Percentiles rank a stretch among this genome's conserved stretches.
phyloP scores from a whole-genome alignment of 805 yeast genomes.

The Tetrapisispora arboricola region DNA sequence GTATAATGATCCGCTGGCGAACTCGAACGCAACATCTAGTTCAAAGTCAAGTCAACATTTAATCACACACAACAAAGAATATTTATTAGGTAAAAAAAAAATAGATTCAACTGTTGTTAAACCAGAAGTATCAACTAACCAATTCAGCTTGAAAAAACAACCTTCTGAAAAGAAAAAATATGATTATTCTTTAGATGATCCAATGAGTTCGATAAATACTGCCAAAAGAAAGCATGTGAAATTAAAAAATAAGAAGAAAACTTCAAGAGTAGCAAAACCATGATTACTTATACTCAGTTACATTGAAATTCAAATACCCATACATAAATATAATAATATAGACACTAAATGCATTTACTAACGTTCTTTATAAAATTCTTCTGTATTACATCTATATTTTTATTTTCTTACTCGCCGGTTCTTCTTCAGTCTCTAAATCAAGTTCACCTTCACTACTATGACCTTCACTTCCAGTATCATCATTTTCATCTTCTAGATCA shows the following conservation, averaged over 20 bases:
- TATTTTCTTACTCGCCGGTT: conserved; percentile 2
- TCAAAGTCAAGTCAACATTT: too few species aligned
- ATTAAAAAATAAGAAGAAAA: neutral
- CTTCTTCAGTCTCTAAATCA: conserved; percentile 5
- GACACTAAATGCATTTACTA: conserved; percentile 1
- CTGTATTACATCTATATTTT: neutral
- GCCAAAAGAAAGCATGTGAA: conserved; percentile 1
- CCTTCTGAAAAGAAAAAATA: conserved; percentile 2
- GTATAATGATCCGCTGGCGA: conserved; percentile 36
- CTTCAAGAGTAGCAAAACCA: neutral
- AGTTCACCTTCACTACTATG: conserved; percentile 13
- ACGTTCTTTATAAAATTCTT: too few species aligned
- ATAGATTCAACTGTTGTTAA: conserved; percentile 10
- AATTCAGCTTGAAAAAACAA: conserved; percentile 1
- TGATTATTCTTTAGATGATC: conserved; percentile 20
- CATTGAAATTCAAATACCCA: neutral
- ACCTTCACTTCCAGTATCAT: conserved; percentile 35
- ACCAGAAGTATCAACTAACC: neutral
- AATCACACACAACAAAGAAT: conserved; percentile 10
- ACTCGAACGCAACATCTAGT: too few species aligned
- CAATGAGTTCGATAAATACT: conserved; percentile 17
- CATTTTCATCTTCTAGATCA: conserved; percentile 49
- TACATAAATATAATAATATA: neutral
- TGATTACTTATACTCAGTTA: neutral
- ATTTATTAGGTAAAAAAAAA: conserved; percentile 15